Conservation (phyloP, 768 basidiomycete species). For the Galerina marginata region DNA sequence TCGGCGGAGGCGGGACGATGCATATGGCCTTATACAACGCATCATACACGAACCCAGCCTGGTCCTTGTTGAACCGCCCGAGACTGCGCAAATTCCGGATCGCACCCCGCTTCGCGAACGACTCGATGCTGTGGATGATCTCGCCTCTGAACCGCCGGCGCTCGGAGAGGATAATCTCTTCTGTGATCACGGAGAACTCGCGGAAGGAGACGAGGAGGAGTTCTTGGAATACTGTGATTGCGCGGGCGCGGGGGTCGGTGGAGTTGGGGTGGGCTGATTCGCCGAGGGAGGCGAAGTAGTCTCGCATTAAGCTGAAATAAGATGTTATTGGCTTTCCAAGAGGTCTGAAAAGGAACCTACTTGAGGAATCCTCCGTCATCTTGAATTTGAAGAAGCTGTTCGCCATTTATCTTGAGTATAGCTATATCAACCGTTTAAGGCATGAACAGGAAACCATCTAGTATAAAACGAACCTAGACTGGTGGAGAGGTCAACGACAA, state of each 20-base stretch:
- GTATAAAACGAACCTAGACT: constrained; percentile 57
- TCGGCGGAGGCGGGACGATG: constrained; percentile 70
- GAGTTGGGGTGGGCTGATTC: constrained; percentile 94
- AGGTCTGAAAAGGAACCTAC: constrained; percentile 46
- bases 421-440: constrained; percentile 51
- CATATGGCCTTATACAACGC: constrained; percentile 87
- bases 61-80: constrained; percentile 85
- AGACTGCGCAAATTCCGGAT: constrained; percentile 84
- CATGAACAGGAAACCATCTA: background rate
- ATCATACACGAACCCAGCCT: constrained; percentile 90
- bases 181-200: constrained; percentile 95
- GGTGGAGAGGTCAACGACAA: constrained; percentile 19
- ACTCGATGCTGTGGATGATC: constrained; percentile 91
- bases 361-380: constrained; percentile 98
- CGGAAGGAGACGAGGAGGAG: constrained; percentile 95
- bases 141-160: constrained; percentile 86
- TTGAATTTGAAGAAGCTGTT: constrained; percentile 88
- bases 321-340: background rate
- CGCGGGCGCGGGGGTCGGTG: constrained; percentile 84
- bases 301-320: constrained; percentile 84
- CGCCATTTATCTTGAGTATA: constrained; percentile 97
- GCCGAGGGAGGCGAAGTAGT: constrained; percentile 92
- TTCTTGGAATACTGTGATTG: constrained; percentile 97
- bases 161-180: constrained; percentile 90
- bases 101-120: constrained; percentile 90